Base-by-base conservation (phyloP, 2,329 filamentous ascomycete species). In the Didymella exigua region DNA sequence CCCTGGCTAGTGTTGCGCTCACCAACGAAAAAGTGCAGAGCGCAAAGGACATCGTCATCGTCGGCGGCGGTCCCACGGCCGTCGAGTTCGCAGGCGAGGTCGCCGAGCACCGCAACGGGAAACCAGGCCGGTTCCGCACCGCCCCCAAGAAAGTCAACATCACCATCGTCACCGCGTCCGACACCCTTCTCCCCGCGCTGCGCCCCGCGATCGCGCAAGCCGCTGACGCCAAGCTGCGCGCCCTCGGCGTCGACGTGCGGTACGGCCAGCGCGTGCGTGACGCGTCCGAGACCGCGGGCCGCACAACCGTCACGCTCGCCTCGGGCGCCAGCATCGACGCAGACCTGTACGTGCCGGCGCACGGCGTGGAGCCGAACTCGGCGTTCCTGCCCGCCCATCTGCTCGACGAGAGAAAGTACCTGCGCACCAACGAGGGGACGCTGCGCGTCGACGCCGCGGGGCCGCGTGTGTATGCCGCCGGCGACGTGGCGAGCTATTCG, bases 321-420 rank as follows among this genome's bases (percentile, higher is more conserved):
- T 79, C 81, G 53, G 82, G 82, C 36, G 73, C 78, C 40, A 75
- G 69, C 2, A 60, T 82, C 33, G 74, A 75, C 1, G 76, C 78
- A 2, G 83, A 86, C 60, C 57, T 83, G 21, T 85, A 82, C 64
- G 79, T 86, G 50, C 77, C 79, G 3, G 81, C 81, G 0, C 77
- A 77, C 13, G 84, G 84, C 24, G 79, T 79, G 11, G 64, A 70
- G 7, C 83, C 83, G 0, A 85, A 84, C 68, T 81, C 78, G 18
- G 74, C 72, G 8, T 86, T 79, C 66, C 70, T 86, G 1, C 82
- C 83, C 0, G 46, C 64, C 4, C 64, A 74, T 6, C 77, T 83
- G 34, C 75, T 86, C 3, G 72, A 78, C 54, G 67, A 72, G 0
- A 71, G 65, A 5, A 80, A 79, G 13, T 81, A 79, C 68, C 78